A percentile compares a stretch with the other conserved stretches of the same genome.
These are phyloP conservation scores for Clonostachys solani DNA, from an alignment of 2,329 filamentous ascomycete species.

Conservation along the genomic window DNA sequence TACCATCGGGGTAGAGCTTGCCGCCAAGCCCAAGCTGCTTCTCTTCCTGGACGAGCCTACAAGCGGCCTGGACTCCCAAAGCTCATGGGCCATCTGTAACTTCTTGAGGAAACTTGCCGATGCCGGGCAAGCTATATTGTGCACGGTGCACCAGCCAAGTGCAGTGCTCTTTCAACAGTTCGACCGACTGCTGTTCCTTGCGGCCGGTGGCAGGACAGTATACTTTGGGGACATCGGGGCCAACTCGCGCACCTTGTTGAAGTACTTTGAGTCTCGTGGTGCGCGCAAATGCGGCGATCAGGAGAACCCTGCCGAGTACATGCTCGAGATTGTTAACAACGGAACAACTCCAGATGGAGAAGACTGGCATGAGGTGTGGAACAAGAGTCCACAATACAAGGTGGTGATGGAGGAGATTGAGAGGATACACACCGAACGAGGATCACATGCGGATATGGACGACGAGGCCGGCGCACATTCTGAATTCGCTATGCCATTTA, in stretches of 20 bases:
- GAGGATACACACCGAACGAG: constrained; percentile 49
- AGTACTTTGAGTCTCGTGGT: constrained; percentile 60
- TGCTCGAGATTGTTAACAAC: constrained; percentile 51
- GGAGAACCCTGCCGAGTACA: constrained; percentile 69
- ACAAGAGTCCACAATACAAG: constrained; percentile 42
- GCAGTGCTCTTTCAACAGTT: constrained; percentile 36
- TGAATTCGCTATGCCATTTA: constrained; percentile 78
- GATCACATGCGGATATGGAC: background rate
- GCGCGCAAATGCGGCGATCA: constrained; percentile 51
- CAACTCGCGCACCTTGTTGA: constrained; percentile 27
- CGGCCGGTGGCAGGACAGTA: constrained; percentile 39
- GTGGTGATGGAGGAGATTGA: constrained; percentile 58
- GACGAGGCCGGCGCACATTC: background rate
- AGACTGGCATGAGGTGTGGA: constrained; percentile 69
- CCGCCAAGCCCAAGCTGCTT: constrained; percentile 82
- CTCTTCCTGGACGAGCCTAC: constrained; percentile 94
- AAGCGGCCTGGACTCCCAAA: constrained; percentile 84
- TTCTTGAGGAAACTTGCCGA: constrained; percentile 59
- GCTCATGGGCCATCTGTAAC: constrained; percentile 77
- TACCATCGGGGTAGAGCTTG: constrained; percentile 91
- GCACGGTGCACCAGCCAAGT: constrained; percentile 47
- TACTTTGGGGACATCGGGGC: constrained; percentile 79
- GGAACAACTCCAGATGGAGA: constrained; percentile 27
- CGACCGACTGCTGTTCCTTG: constrained; percentile 51
- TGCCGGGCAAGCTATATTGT: constrained; percentile 40